These are phyloP conservation scores for Saxophila tyrrhenica DNA, from an alignment of 495 filamentous ascomycete species.

Conservation along the genomic window DNA sequence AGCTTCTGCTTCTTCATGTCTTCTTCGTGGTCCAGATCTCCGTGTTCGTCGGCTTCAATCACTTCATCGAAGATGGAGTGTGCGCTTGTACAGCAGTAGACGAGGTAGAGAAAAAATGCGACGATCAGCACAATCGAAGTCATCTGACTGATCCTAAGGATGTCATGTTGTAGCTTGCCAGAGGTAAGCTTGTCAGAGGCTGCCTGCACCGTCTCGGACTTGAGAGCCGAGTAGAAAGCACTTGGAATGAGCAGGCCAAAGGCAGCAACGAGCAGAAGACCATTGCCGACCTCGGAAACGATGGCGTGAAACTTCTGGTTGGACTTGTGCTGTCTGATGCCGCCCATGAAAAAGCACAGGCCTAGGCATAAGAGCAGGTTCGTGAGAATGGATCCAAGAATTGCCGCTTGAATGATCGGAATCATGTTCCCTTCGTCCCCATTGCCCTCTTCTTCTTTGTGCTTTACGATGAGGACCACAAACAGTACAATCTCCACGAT, in stretches of 20 bases:
- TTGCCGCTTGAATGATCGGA: neutral
- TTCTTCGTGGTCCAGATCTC: slow-evolving; percentile 16
- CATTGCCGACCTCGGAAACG: slow-evolving; percentile 18
- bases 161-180: slow-evolving; percentile 14
- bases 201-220: neutral
- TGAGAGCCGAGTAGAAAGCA: slow-evolving; percentile 3
- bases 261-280: slow-evolving; percentile 16
- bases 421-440: neutral
- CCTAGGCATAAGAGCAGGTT: slow-evolving; percentile 35
- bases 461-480: neutral
- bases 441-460: neutral
- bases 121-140: slow-evolving; percentile 16
- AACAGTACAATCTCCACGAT: slow-evolving; percentile 5
- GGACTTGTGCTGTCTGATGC: neutral
- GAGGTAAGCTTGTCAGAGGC: slow-evolving; percentile 14
- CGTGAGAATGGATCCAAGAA: slow-evolving; percentile 24
- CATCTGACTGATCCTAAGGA: slow-evolving; percentile 16
- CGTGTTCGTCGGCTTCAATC: slow-evolving; percentile 18
- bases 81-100: slow-evolving; percentile 14
- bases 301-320: slow-evolving; percentile 22
- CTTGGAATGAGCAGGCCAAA: slow-evolving; percentile 16
- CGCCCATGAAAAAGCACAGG: slow-evolving; percentile 25
- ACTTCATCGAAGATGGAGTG: slow-evolving; percentile 19
- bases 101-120: slow-evolving; percentile 7
- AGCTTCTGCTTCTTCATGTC: slow-evolving; percentile 7